Conservation (phyloP, 2,329 filamentous ascomycete species). For the Fusarium poae region DNA sequence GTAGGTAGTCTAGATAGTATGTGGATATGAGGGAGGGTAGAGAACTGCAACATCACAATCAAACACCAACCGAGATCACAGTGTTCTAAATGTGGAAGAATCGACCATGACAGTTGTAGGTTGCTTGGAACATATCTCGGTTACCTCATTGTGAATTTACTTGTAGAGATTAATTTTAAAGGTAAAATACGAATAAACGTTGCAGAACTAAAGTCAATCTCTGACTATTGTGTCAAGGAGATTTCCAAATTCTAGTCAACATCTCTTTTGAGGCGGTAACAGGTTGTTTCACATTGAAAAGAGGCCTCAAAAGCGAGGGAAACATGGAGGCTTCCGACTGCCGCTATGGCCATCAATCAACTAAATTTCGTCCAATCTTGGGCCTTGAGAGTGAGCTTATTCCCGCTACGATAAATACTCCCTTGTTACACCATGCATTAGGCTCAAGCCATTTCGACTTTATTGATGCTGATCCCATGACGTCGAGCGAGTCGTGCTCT, state of each 20-base stretch:
- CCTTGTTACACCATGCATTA: conserved; percentile 44
- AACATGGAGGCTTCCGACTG: conserved; percentile 19
- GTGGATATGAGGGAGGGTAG: conserved; percentile 27
- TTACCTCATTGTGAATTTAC: conserved; percentile 18
- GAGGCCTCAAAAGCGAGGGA: conserved; percentile 27
- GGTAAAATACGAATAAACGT: conserved; percentile 4
- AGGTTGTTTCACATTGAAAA: conserved; percentile 13
- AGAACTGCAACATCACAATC: conserved; percentile 29
- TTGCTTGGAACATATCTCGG: conserved; percentile 26
- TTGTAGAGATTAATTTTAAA: conserved; percentile 16
- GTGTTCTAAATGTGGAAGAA: conserved; percentile 36
- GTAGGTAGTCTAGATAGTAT: no score
- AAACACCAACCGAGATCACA: conserved; percentile 38
- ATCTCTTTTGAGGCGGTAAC: conserved; percentile 29
- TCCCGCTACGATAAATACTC: conserved; percentile 35
- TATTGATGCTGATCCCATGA: conserved; percentile 45
- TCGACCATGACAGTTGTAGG: not conserved
- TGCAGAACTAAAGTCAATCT: not conserved
- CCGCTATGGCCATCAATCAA: conserved; percentile 28
- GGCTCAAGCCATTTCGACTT: conserved; percentile 2
- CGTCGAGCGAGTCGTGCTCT: conserved; percentile 34
- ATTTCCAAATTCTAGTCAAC: not conserved
- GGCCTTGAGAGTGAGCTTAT: conserved; percentile 34
- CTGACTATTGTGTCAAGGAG: conserved; percentile 9
- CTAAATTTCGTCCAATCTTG: conserved; percentile 40